phyloP scores from a whole-genome alignment of 1,139 yeast species.

The Yamadazyma epiphylla region DNA sequence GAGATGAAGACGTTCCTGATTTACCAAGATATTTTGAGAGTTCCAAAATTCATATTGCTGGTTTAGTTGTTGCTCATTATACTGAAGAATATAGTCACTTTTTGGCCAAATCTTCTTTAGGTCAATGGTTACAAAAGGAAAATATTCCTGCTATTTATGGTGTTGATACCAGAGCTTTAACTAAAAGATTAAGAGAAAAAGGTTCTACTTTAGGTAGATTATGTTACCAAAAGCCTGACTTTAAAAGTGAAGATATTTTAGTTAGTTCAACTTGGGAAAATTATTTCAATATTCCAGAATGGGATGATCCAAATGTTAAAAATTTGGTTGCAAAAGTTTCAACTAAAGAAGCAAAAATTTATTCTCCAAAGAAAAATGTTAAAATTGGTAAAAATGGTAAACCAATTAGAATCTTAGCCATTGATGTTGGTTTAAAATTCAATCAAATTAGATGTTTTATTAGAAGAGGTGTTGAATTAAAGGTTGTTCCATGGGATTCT shows the following conservation, averaged over 20 bases:
- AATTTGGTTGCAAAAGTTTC: slow-evolving; percentile 94
- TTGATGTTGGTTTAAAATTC: slow-evolving; percentile 97
- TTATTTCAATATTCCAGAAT: slow-evolving; percentile 73
- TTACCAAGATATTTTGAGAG: slow-evolving; percentile 94
- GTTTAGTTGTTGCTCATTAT: slow-evolving; percentile 94
- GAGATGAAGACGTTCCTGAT: slow-evolving; percentile 69
- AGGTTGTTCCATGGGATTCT: slow-evolving; percentile 95
- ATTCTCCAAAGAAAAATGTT: slow-evolving; percentile 48
- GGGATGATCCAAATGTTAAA: slow-evolving; percentile 89
- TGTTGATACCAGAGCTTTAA: slow-evolving; percentile 93
- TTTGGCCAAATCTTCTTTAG: slow-evolving; percentile 88
- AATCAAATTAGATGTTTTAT: slow-evolving; percentile 97
- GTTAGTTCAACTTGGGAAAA: slow-evolving; percentile 46
- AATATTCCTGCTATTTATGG: slow-evolving; percentile 96
- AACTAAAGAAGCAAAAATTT: slow-evolving; percentile 66
- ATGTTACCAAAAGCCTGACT: slow-evolving; percentile 52
- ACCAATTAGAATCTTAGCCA: slow-evolving; percentile 75
- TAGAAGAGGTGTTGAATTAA: slow-evolving; percentile 91
- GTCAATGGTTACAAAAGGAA: slow-evolving; percentile 89
- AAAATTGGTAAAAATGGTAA: slow-evolving; percentile 67
- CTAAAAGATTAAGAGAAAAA: slow-evolving; percentile 85
- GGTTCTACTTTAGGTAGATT: slow-evolving; percentile 94
- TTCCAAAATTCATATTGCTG: slow-evolving; percentile 88
- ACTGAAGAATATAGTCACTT: slow-evolving; percentile 94
- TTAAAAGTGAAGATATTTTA: slow-evolving; percentile 32